Evolutionary conservation across 2,329 filamentous ascomycete species (phyloP).

Genomic region (Penicillium sp.): DNA sequence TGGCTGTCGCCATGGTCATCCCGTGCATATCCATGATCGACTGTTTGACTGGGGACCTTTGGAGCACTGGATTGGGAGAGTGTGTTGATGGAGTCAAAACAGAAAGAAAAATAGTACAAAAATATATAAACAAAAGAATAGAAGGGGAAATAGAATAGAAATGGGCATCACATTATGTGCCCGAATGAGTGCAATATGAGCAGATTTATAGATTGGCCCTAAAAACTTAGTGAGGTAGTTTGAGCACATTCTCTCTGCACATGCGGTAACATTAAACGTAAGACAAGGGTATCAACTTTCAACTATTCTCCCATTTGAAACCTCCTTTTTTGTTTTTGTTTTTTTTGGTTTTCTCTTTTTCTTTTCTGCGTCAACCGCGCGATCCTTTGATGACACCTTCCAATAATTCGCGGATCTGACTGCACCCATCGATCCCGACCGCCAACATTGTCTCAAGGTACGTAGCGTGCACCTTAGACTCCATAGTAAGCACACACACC

Average conservation of each 20-base stretch:
- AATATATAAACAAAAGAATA: not conserved
- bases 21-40: conserved; percentile 1
- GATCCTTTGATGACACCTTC: conserved; percentile 72
- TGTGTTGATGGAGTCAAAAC: not conserved
- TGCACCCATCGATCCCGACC: conserved; percentile 88
- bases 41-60: not conserved
- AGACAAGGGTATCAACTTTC: conserved; percentile 10
- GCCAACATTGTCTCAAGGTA: conserved; percentile 90
- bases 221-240: conserved; percentile 3
- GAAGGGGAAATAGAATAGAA: not conserved
- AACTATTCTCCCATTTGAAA: conserved; percentile 1
- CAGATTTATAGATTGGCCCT: conserved; percentile 3
- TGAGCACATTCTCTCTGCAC: conserved; percentile 6
- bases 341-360: not conserved
- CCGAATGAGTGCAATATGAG: not conserved
- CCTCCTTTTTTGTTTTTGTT: not conserved
- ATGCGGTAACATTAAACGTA: conserved; percentile 1
- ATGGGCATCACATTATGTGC: too few relatives aligned
- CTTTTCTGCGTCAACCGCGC: conserved; percentile 10
- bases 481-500: conserved; percentile 77
- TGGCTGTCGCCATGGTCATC: conserved; percentile 6
- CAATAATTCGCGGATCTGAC: conserved; percentile 76
- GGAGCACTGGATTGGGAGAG: too few relatives aligned
- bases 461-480: conserved; percentile 77
- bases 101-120: not conserved